A percentile compares a stretch with the other conserved stretches of the same genome.
phyloP scores from a whole-genome alignment of 2,329 filamentous ascomycete genomes.

The Aspergillus bombycis region DNA sequence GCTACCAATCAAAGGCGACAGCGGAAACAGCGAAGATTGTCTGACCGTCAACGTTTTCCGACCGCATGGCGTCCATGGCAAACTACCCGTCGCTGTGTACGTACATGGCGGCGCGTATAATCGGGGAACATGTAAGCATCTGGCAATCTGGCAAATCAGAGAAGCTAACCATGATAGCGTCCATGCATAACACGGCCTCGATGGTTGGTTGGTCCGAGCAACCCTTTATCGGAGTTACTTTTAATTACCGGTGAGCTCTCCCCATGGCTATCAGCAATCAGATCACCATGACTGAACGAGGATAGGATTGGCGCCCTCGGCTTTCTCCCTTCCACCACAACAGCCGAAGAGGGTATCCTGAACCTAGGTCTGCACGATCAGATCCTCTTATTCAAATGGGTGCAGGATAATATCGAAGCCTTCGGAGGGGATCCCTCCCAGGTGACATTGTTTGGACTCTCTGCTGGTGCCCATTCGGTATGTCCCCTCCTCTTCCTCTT shows the following conservation, averaged over 20 bases:
- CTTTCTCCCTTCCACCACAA: slow-evolving; percentile 64
- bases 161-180: slow-evolving; percentile 4
- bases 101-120: slow-evolving; percentile 47
- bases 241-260: slow-evolving; percentile 43
- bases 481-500: neutral
- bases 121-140: slow-evolving; percentile 28
- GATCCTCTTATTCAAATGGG: slow-evolving; percentile 35
- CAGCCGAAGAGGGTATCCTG: slow-evolving; percentile 57
- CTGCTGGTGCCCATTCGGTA: slow-evolving; percentile 53
- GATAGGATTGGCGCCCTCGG: slow-evolving; percentile 56
- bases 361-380: slow-evolving; percentile 44
- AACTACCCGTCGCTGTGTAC: slow-evolving; percentile 46
- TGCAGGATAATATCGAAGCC: slow-evolving; percentile 27
- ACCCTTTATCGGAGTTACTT: slow-evolving; percentile 49
- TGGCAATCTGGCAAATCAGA: slow-evolving; percentile 26
- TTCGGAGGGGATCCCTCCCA: slow-evolving; percentile 31
- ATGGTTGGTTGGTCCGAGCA: slow-evolving; percentile 60
- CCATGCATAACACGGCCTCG: slow-evolving; percentile 60
- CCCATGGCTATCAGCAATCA: neutral
- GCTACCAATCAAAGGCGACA: slow-evolving; percentile 52
- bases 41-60: slow-evolving; percentile 47
- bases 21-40: slow-evolving; percentile 52
- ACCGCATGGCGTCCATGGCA: slow-evolving; percentile 27
- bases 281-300: neutral
- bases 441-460: slow-evolving; percentile 44